Base-by-base conservation (phyloP, 805 yeast genomes). In the Phaffomyces opuntiae region DNA sequence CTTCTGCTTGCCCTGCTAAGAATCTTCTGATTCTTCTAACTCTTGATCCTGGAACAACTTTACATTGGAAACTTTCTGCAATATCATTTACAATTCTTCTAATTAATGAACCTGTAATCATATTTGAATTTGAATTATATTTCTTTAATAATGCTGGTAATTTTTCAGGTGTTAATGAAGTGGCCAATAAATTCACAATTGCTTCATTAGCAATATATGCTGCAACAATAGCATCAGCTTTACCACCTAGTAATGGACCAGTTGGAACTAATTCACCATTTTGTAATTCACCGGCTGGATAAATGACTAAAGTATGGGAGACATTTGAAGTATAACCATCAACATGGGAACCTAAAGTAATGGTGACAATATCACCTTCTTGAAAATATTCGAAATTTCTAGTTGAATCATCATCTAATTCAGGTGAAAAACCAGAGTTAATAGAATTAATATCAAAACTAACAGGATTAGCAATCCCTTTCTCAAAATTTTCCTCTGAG, bases 1-100 rank as follows among this genome's bases (percentile, higher is more conserved):
- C 93, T 61, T 88, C 95, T 48, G 90, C 83, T 72, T 93, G 99
- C 44, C 99, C 99, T 36, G 96, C 95, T 60, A 93, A 77, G 59
- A 91, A 93, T 61, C 98, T 79, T 71, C 96, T 79, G 47, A 90
- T 75, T 64, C 96, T 78, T 69, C 99, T 83, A 38, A 93, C 86
- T 63, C 87, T 82, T 21, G 96, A 87, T 0, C 96, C 96, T 29
- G 98, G 98, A 34, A 87, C 88, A 45, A 93, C 88, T 47, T 73
- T 73, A 71, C 96, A 88, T 62, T 84, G 79, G 68, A 81, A 93
- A 1, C 83, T 72, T 47, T 75, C 75, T n/a, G 96, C 98, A 58
- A 93, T 74, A n/a, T 81, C 74, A 59, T 93, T 95, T 26, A 89
- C 97, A 40, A 88, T 68, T 21, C 69, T 62, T 64, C 96, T 80